A percentile compares a stretch with the other conserved stretches of the same genome.
Conservation (phyloP, 257 asterid species). For the Nicotiana undulata region DNA sequence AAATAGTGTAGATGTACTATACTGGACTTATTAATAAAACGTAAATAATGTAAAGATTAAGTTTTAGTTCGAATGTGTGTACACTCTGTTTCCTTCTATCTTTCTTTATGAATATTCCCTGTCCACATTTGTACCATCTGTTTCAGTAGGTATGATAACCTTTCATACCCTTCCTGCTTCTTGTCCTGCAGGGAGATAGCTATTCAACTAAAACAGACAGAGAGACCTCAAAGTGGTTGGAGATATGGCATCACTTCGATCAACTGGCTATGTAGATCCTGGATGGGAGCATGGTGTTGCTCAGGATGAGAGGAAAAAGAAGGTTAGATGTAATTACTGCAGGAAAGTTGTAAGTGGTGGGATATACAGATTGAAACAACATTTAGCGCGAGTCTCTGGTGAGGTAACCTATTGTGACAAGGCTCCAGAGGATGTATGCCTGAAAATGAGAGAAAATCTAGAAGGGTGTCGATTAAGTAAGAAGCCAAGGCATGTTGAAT, state of each 20-base stretch:
- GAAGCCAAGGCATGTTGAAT: conserved; percentile 58
- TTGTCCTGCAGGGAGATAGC: conserved; percentile 9
- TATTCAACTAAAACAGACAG: background rate
- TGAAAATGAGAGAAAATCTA: conserved; percentile 66
- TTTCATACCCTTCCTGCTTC: background rate
- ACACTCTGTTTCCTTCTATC: background rate
- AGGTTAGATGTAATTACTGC: conserved; percentile 84
- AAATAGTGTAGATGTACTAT: background rate
- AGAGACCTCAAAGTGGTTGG: conserved; percentile 23
- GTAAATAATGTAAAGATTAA: background rate
- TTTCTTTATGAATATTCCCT: background rate
- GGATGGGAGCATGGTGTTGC: conserved; percentile 96
- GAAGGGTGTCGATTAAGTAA: conserved; percentile 81
- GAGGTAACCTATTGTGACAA: conserved; percentile 87
- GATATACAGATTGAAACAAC: conserved; percentile 85
- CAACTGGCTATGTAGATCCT: conserved; percentile 72
- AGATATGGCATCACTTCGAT: conserved; percentile 62
- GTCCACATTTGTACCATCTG: background rate
- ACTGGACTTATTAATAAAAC: background rate
- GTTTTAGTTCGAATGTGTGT: background rate
- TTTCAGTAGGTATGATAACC: background rate
- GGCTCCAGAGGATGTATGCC: conserved; percentile 78
- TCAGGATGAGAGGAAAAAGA: conserved; percentile 83
- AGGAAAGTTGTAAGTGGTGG: conserved; percentile 94
- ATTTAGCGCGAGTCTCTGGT: conserved; percentile 81